A percentile compares a stretch with the other conserved stretches of the same genome.
These are phyloP conservation scores for Peronospora farinosa DNA, from an alignment of 352 stramenopile genomes.

Conservation along the genomic window DNA sequence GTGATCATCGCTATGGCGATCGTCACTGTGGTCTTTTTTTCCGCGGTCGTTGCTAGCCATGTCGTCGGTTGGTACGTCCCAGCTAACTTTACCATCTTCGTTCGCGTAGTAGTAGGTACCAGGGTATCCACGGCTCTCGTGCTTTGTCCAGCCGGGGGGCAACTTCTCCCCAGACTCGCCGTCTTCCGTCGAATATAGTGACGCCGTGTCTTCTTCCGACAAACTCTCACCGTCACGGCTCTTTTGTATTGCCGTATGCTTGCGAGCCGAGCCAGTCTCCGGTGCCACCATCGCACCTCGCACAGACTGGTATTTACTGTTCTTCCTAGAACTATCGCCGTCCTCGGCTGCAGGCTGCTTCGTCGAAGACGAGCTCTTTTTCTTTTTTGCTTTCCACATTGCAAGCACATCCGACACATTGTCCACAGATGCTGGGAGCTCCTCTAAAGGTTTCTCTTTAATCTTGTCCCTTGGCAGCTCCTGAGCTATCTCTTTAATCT, in stretches of 20 bases:
- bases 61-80: conserved; percentile 49
- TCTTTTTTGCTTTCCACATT: conserved; percentile 46
- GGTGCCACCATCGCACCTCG: conserved; percentile 7
- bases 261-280: conserved; percentile 16
- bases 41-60: conserved; percentile 10
- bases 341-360: conserved; percentile 11
- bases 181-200: conserved; percentile 34
- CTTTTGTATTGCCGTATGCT: conserved; percentile 30
- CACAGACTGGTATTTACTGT: conserved; percentile 10
- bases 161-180: conserved; percentile 29
- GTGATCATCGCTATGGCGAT: conserved; percentile 4
- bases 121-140: conserved; percentile 57
- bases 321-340: conserved; percentile 12
- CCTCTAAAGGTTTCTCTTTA: conserved; percentile 9
- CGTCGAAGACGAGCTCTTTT: conserved; percentile 15
- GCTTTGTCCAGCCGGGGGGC: conserved; percentile 50
- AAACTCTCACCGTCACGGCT: conserved; percentile 31
- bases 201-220: conserved; percentile 49
- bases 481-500: conserved; percentile 5
- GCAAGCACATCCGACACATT: conserved; percentile 42
- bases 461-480: conserved; percentile 7
- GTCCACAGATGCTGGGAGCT: conserved; percentile 16
- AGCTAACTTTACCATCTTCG: conserved; percentile 52
- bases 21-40: conserved; percentile 4
- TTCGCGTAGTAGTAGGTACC: conserved; percentile 68